phyloP scores from a whole-genome alignment of 2,329 filamentous ascomycete genomes.

The Xylaria sp. region DNA sequence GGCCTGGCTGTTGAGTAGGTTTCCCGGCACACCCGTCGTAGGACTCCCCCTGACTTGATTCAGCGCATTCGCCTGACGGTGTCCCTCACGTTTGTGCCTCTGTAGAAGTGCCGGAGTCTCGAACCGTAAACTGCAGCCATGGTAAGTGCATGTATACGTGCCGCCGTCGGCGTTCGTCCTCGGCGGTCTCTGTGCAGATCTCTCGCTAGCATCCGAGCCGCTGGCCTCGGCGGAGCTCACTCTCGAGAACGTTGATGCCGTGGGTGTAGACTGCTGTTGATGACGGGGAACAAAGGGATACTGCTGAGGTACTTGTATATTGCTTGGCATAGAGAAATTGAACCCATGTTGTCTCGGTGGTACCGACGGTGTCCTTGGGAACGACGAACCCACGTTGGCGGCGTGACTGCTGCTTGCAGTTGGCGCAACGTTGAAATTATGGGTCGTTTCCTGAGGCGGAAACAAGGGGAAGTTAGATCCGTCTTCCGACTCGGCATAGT shows the following conservation, averaged over 20 bases:
- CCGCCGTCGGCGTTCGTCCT: conserved; percentile 75
- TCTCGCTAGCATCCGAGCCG: conserved; percentile 39
- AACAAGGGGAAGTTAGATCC: conserved; percentile 75
- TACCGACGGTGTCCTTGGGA: conserved; percentile 32
- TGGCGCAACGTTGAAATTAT: conserved; percentile 44
- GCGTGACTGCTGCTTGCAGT: conserved; percentile 21
- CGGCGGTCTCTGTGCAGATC: conserved; percentile 54
- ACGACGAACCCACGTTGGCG: conserved; percentile 27
- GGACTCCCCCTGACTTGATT: conserved; percentile 40
- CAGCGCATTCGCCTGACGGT: conserved; percentile 70
- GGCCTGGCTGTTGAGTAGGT: conserved; percentile 79
- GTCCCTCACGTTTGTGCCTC: conserved; percentile 93
- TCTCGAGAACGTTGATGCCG: conserved; percentile 42
- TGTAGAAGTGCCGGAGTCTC: conserved; percentile 85
- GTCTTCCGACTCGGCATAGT: conserved; percentile 77
- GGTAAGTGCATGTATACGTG: conserved; percentile 95
- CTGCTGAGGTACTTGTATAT: conserved; percentile 38
- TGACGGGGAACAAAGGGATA: conserved; percentile 42
- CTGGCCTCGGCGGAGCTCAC: conserved; percentile 49
- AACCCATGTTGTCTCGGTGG: conserved; percentile 34
- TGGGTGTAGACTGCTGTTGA: conserved; percentile 41
- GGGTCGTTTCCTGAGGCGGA: conserved; percentile 59
- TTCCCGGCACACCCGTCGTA: conserved; percentile 48
- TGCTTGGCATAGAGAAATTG: conserved; percentile 43
- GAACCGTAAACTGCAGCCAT: conserved; percentile 86